These are phyloP conservation scores for Anthoceros angustus DNA, from an alignment of 225 moss, liverwort and hornwort genomes.

Conservation along the genomic window DNA sequence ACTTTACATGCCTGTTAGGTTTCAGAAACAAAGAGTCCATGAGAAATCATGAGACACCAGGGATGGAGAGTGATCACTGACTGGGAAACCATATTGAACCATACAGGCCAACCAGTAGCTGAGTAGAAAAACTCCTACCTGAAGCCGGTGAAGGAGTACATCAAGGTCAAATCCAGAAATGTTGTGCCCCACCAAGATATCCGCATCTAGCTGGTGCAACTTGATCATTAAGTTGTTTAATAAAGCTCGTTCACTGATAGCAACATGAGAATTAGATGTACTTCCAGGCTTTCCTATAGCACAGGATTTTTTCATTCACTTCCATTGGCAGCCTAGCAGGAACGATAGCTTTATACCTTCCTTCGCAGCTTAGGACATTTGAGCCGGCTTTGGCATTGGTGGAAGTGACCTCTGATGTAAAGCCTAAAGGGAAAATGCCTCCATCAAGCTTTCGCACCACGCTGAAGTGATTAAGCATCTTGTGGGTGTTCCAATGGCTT, in stretches of 20 bases:
- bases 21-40: neutral
- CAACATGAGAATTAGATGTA: conserved; percentile 6
- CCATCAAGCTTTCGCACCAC: conserved; percentile 87
- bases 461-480: conserved; percentile 87
- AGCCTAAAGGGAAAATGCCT: conserved; percentile 83
- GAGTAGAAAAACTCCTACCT: conserved; percentile 28
- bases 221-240: conserved; percentile 85
- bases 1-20: conserved; percentile 76
- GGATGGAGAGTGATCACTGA: neutral
- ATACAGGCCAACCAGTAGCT: neutral
- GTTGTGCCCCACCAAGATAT: conserved; percentile 92
- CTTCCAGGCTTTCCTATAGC: neutral
- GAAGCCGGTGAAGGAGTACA: conserved; percentile 85
- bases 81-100: neutral
- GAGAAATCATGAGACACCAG: too few relatives aligned
- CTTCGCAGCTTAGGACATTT: conserved; percentile 49
- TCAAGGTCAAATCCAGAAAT: conserved; percentile 98
- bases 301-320: neutral
- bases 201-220: conserved; percentile 89
- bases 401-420: conserved; percentile 53
- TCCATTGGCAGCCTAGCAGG: neutral
- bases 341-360: conserved; percentile 29
- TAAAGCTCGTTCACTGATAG: conserved; percentile 84
- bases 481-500: conserved; percentile 76
- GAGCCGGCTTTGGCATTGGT: conserved; percentile 51